Base-by-base conservation (phyloP, 2,329 filamentous ascomycete genomes). In the Monosporascus cannonballus region DNA sequence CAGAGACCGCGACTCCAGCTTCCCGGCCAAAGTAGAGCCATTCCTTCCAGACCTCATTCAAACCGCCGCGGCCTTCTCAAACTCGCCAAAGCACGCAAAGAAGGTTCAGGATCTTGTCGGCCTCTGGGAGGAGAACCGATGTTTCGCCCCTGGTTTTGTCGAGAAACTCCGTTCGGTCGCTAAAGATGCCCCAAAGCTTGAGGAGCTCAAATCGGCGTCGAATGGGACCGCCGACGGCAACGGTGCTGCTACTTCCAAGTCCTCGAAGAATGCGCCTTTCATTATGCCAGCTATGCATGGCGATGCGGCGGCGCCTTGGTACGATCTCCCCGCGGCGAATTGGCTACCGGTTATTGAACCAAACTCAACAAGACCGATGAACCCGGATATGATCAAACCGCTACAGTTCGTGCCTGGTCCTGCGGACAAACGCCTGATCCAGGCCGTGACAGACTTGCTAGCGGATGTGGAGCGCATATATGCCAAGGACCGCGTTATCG, bases 281-380 rank as follows among this genome's bases (percentile, higher is more conserved):
- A 69, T 86, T 27, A 79, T 96, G 68, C 91, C 91, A 20, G 76
- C 87, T 1, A 81, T 80, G 52, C 91, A 96, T 66, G 91, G 91
- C 41, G 89, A 95, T 64, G 71, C 78, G 2, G 79, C 81, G 0
- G 83, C 79, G 4, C 84, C 87, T 0, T 96, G 87, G 81, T 88
- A 91, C 70, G 90, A 96, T 58, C 74, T 95, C 1, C 90, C 90
- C 0, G 90, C 90, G 1, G 87, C 84, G 2, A 93, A 89, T 59
- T 86, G 92, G 76, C 79, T 96, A 47, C 87, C 87, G 4, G 85
- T 88, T 52, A 83, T 96, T 54, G 81, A 87, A 39, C 88, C 86
- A 4, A 87, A 93, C 64, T 90, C 87, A 1, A 84, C 83, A 8
- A 78, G 81, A 48, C 84, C 90, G 6, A 90, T 96, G 73, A 83